Base-by-base conservation (phyloP, 169 alveolate species). In the Ophryocystis elektroscirrha region DNA sequence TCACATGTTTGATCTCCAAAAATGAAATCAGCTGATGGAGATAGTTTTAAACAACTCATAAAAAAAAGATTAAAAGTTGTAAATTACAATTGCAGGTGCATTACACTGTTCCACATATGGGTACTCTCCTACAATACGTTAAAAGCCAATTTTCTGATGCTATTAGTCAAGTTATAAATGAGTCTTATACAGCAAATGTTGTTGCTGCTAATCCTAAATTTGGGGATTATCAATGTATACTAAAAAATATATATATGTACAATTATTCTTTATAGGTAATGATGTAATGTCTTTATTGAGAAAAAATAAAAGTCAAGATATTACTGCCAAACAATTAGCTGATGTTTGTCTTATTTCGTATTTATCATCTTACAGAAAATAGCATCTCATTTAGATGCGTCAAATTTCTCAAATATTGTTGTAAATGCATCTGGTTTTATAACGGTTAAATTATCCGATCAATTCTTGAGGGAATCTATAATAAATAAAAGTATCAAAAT, bases 391-490 rank as follows among this genome's bases (percentile, higher is more conserved):
- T 63, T 70, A 20, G 15, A 25, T 1, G 20, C 38, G 22, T 19
- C 9, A 0, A 9, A 52, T 26, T 58, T 58, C 48, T 65, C 73
- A n/a, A 59, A 76, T 16, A 65, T 76, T 45, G 68, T 64, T 42
- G 77, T 76, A 19, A 71, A 83, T 22, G 80, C 85, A 2, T 81
- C 70, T 42, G 85, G 82, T 46, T 67, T 65, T 49, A 50, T 65
- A 32, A 65, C 74, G 0, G 49, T 65, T 24, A 63, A 51, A 7
- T 42, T 65, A 15, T 65, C 74, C 2, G 50, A 53, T 28, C 65
- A 56, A 6, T 65, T 65, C 38, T 54, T 37, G 37, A 41, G 29
- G 25, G 73, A 65, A 36, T 22, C 63, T n/a, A 66, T 41, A 18
- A 20, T 32, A n/a, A 23, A 49, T 18, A 42, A 29, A 48, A 44